Base-by-base conservation (phyloP, 2,329 filamentous ascomycete species). In the Tolypocladium album region DNA sequence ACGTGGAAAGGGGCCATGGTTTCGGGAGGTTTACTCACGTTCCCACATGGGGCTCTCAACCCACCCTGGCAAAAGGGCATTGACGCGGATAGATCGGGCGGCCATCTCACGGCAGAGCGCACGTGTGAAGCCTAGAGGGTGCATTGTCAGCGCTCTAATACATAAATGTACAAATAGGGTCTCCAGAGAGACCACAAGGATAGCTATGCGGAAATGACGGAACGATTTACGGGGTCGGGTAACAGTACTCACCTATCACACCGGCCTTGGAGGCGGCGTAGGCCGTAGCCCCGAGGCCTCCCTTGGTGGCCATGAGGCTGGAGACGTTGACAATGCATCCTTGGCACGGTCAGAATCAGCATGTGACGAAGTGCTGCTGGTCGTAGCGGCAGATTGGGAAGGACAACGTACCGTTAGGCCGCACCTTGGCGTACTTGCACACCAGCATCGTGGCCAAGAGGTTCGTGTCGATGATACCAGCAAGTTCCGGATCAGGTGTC, bases 181-280 rank as follows among this genome's bases (percentile, higher is more conserved):
- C n/a, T 50, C 52, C 40, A 57, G 43, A 22, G 47, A 43, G 55
- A 27, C 38, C 34, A 39, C 39, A 27, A 43, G 53, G 34, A 60
- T 53, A 58, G 50, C 47, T 8, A 62, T 55, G 39, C 52, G 56
- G 60, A 50, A 58, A 60, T 58, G 60, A 61, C 22, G 58, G 22
- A 61, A 58, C 38, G 62, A 59, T 11, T 45, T n/a, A 59, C 36
- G 55, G 31, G 53, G 56, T 7, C 22, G 36, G 27, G 31, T 22
- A 9, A 11, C n/a, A 22, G 42, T 56, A 71, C 77, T 65, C 74
- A 81, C 88, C 88, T 20, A 94, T 72, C 1, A 96, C 75, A 2
- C 90, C 91, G 6, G 91, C 90, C 71, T 96, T 96, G 52, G 87
- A 87, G 9, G 90, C 89, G 7, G 88, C 86, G 70, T 94, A 94